phyloP scores from a whole-genome alignment of 805 yeast genomes.

The Millerozyma miso region DNA sequence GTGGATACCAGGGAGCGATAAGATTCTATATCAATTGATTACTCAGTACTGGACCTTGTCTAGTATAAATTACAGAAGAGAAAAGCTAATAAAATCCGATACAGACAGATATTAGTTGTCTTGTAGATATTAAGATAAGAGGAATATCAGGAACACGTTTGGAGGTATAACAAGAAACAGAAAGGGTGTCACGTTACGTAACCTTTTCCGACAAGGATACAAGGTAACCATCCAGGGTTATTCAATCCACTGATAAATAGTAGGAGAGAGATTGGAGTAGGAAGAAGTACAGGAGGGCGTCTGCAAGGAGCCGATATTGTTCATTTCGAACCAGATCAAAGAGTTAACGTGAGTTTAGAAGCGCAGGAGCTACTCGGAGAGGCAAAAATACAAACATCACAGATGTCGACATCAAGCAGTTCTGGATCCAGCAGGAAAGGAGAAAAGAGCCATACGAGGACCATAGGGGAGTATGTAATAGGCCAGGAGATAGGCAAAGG shows the following conservation, averaged over 20 bases:
- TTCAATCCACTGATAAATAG: neutral
- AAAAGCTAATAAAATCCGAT: no score
- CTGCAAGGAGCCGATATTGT: no score
- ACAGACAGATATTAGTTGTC: no score
- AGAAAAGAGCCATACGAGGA: neutral
- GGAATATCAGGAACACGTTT: neutral
- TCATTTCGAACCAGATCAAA: no score
- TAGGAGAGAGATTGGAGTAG: no score
- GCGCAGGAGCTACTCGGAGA: neutral
- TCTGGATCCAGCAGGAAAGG: neutral
- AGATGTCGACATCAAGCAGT: neutral
- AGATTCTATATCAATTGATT: neutral
- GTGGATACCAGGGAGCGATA: constrained; percentile 1
- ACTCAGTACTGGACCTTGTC: neutral
- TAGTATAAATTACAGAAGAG: neutral
- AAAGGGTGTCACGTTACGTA: neutral
- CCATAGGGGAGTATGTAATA: constrained; percentile 49
- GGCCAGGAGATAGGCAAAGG: constrained; percentile 92
- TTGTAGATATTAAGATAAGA: neutral
- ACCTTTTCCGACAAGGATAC: neutral
- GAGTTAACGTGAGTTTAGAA: no score
- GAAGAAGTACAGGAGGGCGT: no score
- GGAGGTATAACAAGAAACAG: neutral
- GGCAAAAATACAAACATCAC: neutral
- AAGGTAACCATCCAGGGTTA: neutral